phyloP scores from a whole-genome alignment of 192 early-diverging fungal species.

The Phycomyces nitens region DNA sequence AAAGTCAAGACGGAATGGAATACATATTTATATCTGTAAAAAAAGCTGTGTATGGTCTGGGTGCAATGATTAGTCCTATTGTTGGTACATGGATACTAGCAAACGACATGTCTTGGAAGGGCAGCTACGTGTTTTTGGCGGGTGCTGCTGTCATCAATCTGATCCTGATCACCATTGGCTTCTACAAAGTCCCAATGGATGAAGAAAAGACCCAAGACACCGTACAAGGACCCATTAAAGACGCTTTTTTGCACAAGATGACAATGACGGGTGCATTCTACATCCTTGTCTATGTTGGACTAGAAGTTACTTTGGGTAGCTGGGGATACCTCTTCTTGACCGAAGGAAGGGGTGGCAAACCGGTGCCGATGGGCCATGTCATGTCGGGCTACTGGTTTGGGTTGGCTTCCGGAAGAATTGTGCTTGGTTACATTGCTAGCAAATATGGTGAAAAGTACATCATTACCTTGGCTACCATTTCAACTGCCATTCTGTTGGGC shows the following conservation, averaged over 20 bases:
- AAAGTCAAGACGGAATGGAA: background rate
- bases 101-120: conserved; percentile 18
- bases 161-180: conserved; percentile 14
- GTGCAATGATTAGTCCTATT: conserved; percentile 34
- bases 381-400: conserved; percentile 32
- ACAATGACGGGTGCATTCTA: conserved; percentile 25
- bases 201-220: background rate
- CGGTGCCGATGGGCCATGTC: conserved; percentile 16
- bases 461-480: conserved; percentile 21
- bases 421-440: conserved; percentile 25
- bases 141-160: conserved; percentile 16
- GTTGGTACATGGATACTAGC: conserved; percentile 23
- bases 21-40: background rate
- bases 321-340: conserved; percentile 30
- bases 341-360: conserved; percentile 19
- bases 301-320: conserved; percentile 26
- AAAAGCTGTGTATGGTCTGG: conserved; percentile 33
- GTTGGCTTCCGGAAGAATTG: conserved; percentile 16
- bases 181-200: conserved; percentile 8
- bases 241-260: conserved; percentile 20
- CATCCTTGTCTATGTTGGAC: conserved; percentile 27
- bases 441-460: conserved; percentile 28
- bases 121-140: conserved; percentile 20
- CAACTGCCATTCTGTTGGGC: background rate
- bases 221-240: background rate